Conservation (phyloP, 2,329 filamentous ascomycete species). For the Fusarium oligoseptatum region DNA sequence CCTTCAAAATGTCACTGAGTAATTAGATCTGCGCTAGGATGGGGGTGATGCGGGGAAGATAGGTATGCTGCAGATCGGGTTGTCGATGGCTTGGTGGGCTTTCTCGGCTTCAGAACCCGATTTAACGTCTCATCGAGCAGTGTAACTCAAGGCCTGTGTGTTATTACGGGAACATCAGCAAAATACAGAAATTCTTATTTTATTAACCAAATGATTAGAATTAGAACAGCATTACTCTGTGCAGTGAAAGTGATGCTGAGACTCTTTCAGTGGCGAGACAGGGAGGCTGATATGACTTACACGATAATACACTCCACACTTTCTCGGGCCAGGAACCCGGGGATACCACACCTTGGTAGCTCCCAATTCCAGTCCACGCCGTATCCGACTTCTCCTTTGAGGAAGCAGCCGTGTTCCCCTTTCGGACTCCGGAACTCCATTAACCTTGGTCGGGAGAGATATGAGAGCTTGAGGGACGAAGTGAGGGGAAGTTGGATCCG, state of each 20-base stretch:
- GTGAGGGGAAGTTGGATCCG: constrained; percentile 2
- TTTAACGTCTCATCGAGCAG: not conserved
- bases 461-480: not conserved
- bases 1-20: not conserved
- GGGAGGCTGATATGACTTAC: constrained; percentile 4
- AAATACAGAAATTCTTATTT: not conserved
- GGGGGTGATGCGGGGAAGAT: not conserved
- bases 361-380: not conserved
- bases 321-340: constrained; percentile 20
- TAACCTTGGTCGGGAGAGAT: not conserved
- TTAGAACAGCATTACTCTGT: not conserved
- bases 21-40: not conserved
- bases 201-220: not conserved
- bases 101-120: constrained; percentile 6
- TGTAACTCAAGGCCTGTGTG: not conserved
- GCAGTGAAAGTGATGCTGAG: not conserved
- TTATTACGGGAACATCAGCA: not conserved
- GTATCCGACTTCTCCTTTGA: not conserved
- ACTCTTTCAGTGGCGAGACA: not conserved
- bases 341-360: not conserved
- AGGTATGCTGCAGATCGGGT: not conserved
- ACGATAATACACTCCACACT: not conserved
- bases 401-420: not conserved
- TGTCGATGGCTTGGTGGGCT: not conserved
- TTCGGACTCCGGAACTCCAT: not conserved